Conservation (phyloP, 2,329 filamentous ascomycete species). For the Aspergillus sp. region DNA sequence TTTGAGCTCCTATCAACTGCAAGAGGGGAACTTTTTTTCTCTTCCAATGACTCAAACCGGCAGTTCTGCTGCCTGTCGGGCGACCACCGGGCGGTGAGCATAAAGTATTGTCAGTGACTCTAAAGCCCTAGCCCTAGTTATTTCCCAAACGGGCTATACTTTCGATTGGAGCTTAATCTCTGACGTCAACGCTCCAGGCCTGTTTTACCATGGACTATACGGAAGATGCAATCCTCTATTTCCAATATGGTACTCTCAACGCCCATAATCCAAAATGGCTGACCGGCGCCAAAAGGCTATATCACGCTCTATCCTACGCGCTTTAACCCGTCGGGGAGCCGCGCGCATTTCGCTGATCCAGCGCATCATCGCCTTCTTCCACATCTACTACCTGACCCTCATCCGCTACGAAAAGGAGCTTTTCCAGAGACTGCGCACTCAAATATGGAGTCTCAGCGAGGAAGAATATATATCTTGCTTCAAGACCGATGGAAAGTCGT, state of each 20-base stretch:
- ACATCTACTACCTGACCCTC: slow-evolving; percentile 52
- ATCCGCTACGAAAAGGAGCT: slow-evolving; percentile 48
- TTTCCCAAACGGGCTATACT: background rate
- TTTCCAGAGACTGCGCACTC: slow-evolving; percentile 53
- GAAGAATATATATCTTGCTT: slow-evolving; percentile 58
- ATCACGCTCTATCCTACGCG: slow-evolving; percentile 32
- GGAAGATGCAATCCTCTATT: background rate
- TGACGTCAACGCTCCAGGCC: slow-evolving; percentile 18
- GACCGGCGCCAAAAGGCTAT: slow-evolving; percentile 26
- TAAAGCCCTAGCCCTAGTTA: slow-evolving; percentile 17
- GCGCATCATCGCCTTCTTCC: slow-evolving; percentile 55
- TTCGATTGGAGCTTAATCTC: background rate
- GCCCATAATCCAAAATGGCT: slow-evolving; percentile 17
- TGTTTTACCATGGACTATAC: background rate
- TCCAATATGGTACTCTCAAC: background rate
- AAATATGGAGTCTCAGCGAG: slow-evolving; percentile 56
- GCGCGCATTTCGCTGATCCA: slow-evolving; percentile 38
- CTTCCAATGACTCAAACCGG: slow-evolving; percentile 30
- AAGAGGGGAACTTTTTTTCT: slow-evolving; percentile 19
- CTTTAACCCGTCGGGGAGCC: slow-evolving; percentile 26
- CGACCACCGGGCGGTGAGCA: slow-evolving; percentile 28
- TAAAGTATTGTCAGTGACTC: slow-evolving; percentile 10
- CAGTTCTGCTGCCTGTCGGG: slow-evolving; percentile 15
- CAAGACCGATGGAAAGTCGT: slow-evolving; percentile 36
- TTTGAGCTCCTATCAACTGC: slow-evolving; percentile 1